Base-by-base conservation (phyloP, 495 filamentous ascomycete genomes). In the Podospora pseudocomata region DNA sequence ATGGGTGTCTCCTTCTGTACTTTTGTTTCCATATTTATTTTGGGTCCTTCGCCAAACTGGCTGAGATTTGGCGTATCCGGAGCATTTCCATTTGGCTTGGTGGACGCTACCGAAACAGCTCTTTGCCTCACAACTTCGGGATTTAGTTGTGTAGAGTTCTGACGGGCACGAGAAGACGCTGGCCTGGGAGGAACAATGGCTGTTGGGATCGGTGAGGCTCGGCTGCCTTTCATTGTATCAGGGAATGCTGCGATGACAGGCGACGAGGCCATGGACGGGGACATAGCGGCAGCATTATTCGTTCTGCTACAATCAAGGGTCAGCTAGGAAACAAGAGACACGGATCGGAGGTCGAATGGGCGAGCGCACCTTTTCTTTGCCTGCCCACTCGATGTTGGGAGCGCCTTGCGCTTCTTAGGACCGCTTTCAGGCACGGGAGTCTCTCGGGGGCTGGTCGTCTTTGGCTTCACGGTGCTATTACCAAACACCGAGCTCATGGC, bases 191-290 rank as follows among this genome's bases (percentile, higher is more conserved):
- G 71, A 55, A 74, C 72, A 53, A 75, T 68, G 28, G 81, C 75
- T 20, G 68, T 80, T 5, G 61, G 59, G 26, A 32, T 32, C 2
- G 83, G 84, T 19, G 83, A 85, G 27, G 63, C 73, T 39, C 81
- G 79, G 26, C 70, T 75, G 19, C 68, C 62, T 23, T 76, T 73
- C 74, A 82, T 84, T 16, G 76, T 71, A 5, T 83, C 82, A n/a
- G 85, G 82, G 65, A 92, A 89, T 15, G 83, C 85, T 19, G 85
- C 84, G 59, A 88, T 80, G 62, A 92, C 79, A 44, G 92, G 92
- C 3, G 92, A 94, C 1, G 92, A 90, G 18, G 88, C 86, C 32
- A 91, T 75, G 1, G 87, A 86, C 32, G 92, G 91, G 0, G 91
- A 91, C 70, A 87, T 86, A 18, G 70, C 67, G 81, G 84, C 27